Percentiles rank a stretch among this genome's conserved stretches.
Conservation (phyloP, 176 grass and related monocot species). For the Tillandsia fasciculata region DNA sequence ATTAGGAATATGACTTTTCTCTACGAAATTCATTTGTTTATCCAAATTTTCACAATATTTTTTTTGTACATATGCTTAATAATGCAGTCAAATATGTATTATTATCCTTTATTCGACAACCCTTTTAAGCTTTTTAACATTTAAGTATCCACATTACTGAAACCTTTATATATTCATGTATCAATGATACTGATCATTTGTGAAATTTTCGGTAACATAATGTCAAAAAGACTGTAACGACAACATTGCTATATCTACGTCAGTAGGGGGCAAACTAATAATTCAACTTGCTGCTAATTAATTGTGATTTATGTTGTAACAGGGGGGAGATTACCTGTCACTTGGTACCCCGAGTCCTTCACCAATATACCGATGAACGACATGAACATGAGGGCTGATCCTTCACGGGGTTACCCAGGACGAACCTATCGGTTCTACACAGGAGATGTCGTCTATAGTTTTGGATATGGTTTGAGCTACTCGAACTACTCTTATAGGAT, state of each 20-base stretch:
- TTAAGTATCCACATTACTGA: no score
- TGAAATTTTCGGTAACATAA: no score
- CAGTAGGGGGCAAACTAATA: no score
- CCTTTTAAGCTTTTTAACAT: no score
- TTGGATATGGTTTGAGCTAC: conserved; percentile 83
- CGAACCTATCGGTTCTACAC: conserved; percentile 91
- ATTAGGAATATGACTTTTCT: neutral
- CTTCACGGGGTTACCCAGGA: conserved; percentile 61
- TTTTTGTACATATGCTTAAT: no score
- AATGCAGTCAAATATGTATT: no score
- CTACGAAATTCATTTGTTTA: neutral
- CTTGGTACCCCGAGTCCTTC: conserved; percentile 87
- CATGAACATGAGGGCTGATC: conserved; percentile 77
- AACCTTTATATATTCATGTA: no score
- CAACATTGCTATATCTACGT: no score
- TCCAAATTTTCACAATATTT: no score
- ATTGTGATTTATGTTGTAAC: conserved; percentile 6
- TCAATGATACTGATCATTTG: no score
- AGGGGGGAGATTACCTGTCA: conserved; percentile 60
- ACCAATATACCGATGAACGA: conserved; percentile 72
- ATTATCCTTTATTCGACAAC: no score
- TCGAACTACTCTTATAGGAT: conserved; percentile 59
- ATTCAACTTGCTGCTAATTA: neutral
- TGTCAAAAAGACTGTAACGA: no score
- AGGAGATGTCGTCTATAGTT: conserved; percentile 59